Conservation (phyloP, 163 green algal genomes). For the Trebouxia gelatinosa region DNA sequence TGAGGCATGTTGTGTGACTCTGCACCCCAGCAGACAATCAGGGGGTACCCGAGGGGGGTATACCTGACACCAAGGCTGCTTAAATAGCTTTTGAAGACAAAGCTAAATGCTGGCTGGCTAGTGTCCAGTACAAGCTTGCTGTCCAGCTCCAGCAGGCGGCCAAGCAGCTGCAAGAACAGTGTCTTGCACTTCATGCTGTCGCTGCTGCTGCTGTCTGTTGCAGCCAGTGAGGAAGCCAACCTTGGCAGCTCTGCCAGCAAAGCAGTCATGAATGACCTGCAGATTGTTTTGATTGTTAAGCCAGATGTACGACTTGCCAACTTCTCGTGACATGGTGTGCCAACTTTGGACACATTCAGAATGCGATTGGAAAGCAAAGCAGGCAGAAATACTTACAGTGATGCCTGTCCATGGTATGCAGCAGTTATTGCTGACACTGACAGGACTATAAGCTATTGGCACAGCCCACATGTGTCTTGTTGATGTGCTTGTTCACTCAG, state of each 20-base stretch:
- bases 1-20: too few species aligned
- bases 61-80: too few species aligned
- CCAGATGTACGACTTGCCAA: not conserved
- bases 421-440: not conserved
- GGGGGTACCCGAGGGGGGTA: too few species aligned
- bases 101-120: not conserved
- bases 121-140: not conserved
- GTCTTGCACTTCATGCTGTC: not conserved
- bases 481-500: too few species aligned
- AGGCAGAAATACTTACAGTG: too few species aligned
- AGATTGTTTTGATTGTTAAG: not conserved
- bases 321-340: not conserved
- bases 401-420: not conserved
- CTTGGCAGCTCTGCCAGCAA: slow-evolving; percentile 1
- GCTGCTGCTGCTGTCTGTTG: not conserved
- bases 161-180: not conserved
- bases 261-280: slow-evolving; percentile 14
- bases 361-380: not conserved
- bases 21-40: too few species aligned
- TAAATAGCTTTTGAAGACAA: slow-evolving; percentile 4
- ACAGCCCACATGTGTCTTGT: too few species aligned
- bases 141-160: not conserved
- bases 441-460: not conserved
- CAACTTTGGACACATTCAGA: not conserved
- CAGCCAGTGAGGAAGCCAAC: not conserved